Base-by-base conservation (phyloP, 352 stramenopile species). In the Globisporangium spiculum region DNA sequence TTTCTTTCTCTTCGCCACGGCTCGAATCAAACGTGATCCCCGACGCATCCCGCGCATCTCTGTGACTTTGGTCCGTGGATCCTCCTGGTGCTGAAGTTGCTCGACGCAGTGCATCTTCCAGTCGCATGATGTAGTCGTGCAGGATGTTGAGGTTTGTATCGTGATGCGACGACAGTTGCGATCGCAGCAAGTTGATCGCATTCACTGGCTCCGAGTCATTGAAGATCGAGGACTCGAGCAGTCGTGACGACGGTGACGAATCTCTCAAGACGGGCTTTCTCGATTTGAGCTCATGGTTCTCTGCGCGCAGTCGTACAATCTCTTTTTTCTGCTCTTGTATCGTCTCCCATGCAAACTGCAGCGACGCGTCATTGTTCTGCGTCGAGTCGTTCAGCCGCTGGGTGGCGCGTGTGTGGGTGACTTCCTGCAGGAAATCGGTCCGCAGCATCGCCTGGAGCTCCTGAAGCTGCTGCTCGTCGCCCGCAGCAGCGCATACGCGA, bases 341-440 rank as follows among this genome's bases (percentile, higher is more conserved):
- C 27, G 83, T 91, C 34, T 91, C 83, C 81, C 81, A 91, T 8
- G 81, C 83, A 38, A 91, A 91, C 65, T 91, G 83, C n/a, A 91
- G 64, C 22, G 83, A 91, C 0, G 83, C 76, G 24, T 91, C 83
- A 20, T 80, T 82, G 57, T 75, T 74, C 9, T 78, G 69, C 30
- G 75, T 70, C 10, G 57, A 66, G 30, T 76, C 65, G 53, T 69
- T 71, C 57, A 72, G 50, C 0, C 65, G 65, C 36, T 71, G 65
- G 26, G 65, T 65, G 18, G 63, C 60, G 20, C 38, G 60, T 12
- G 60, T 72, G n/a, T 72, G 59, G 8, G 62, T 58, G 3, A 81
- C 69, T 56, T 89, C 74, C n/a, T 86, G 70, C 26, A 91, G 66
- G 34, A 91, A 86, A 50, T 87, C 81, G 0, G 73, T 74, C 5